Evolutionary conservation across 441 rosid species (phyloP), one percentile per base, ranked within the genome.

Genomic region (Corymbia citriodora): DNA sequence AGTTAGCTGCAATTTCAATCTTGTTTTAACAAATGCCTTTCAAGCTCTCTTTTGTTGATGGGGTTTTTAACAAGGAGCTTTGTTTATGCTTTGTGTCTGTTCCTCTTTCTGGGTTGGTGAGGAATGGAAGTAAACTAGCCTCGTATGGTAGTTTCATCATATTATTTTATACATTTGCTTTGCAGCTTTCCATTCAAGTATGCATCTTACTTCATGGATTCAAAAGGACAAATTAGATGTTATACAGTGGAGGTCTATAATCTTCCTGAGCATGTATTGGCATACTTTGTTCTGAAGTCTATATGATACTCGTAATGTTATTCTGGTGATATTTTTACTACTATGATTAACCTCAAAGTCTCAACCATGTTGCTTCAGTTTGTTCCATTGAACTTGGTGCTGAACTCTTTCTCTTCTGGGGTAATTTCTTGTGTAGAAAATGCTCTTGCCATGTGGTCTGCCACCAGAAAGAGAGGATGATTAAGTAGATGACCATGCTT

Each of bases 401-500:
- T 85, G 55, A 83, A 49, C 55, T 86, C 21, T 88, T 87, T 87
- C 31, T 59, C 25, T 40, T 12, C 27, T 6, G 16, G 49, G 57
- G 61, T 90, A 55, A 25, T 85, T 79, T 31, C n/a, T 40, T 92
- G 52, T 91, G 94, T 96, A 98, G 99, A 98, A 98, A 97, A 96
- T 98, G 99, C 99, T 98, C 88, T 70, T 96, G 93, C 99, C 99
- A 12, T 97, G 99, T n/a, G 99, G 99, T 83, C 96, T 98, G 45
- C 98, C 99, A 33, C 99, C 97, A 4, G 99, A 97, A 90, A 95
- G 99, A 94, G 99, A 96, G 94, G 99, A 97, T 82, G 99, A 97
- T 70, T 97, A 92, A 95, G 92, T 70, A 18, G 14, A 18, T 18
- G 81, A 70, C 27, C 48, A 1, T 9, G 25, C 48, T 31, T 18